phyloP scores from a whole-genome alignment of 176 grass and related monocot species.

The Olyra latifolia region DNA sequence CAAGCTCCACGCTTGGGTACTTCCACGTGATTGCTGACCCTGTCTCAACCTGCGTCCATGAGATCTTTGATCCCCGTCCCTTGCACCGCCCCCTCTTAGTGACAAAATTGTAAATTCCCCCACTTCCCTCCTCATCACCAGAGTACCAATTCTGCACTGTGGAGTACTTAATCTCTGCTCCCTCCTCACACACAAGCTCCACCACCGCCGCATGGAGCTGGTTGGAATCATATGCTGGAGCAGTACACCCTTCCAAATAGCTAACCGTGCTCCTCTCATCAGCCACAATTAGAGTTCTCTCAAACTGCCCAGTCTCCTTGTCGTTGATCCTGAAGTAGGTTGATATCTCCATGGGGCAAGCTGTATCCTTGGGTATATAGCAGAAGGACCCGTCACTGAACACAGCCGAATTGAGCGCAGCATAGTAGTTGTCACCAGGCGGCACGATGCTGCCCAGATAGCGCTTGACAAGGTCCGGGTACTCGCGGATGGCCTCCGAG shows the following conservation, averaged over 20 bases:
- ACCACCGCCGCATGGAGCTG: conserved; percentile 95
- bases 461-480: conserved; percentile 72
- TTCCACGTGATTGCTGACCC: conserved; percentile 99
- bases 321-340: conserved; percentile 98
- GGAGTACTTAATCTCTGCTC: conserved; percentile 89
- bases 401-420: conserved; percentile 88
- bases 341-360: conserved; percentile 92
- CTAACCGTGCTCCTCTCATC: conserved; percentile 81
- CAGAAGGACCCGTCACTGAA: conserved; percentile 98
- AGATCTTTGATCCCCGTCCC: conserved; percentile 74
- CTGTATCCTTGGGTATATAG: conserved; percentile 91
- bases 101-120: conserved; percentile 96
- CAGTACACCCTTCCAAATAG: conserved; percentile 94
- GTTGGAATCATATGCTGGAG: conserved; percentile 77
- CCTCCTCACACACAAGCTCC: conserved; percentile 84
- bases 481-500: conserved; percentile 90
- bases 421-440: conserved; percentile 81
- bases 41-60: conserved; percentile 98
- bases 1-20: conserved; percentile 85
- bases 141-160: conserved; percentile 98
- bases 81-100: conserved; percentile 89
- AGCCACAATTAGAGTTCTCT: conserved; percentile 85
- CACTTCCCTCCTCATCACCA: conserved; percentile 77
- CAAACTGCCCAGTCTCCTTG: conserved; percentile 84
- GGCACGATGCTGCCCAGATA: conserved; percentile 79